Evolutionary conservation across 495 filamentous ascomycete genomes (phyloP).

Genomic region (Parmelia sp.): DNA sequence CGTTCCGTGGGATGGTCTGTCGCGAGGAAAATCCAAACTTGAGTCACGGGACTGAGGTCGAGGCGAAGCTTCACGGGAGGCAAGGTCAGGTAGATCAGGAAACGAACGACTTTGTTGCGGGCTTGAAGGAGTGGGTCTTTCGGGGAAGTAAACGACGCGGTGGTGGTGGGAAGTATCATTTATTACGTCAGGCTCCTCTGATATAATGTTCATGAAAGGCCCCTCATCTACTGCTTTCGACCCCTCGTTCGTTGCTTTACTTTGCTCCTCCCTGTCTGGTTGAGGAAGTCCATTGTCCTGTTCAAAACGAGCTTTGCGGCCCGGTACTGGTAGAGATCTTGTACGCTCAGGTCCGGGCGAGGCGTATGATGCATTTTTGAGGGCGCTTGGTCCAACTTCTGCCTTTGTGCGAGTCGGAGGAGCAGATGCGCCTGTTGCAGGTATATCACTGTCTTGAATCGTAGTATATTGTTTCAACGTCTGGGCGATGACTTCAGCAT

Average conservation of each 20-base stretch:
- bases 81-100: background rate
- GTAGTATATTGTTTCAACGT: background rate
- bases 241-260: background rate
- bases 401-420: background rate
- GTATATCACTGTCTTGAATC: constrained; percentile 3
- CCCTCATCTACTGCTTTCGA: background rate
- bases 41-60: background rate
- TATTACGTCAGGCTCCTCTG: background rate
- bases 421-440: background rate
- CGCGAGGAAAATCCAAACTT: background rate
- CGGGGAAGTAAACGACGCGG: background rate
- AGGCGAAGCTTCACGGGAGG: background rate
- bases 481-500: constrained; percentile 2
- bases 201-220: background rate
- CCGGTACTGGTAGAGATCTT: background rate
- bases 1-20: background rate
- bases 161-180: background rate
- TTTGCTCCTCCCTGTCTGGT: background rate
- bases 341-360: background rate
- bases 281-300: background rate
- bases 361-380: background rate
- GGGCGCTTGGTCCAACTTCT: background rate
- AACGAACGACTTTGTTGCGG: background rate
- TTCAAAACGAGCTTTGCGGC: constrained; percentile 1
- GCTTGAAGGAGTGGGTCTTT: background rate